A percentile compares a stretch with the other conserved stretches of the same genome.
Evolutionary conservation across 441 rosid genomes (phyloP).

Genomic region (Gossypium gossypioides): DNA sequence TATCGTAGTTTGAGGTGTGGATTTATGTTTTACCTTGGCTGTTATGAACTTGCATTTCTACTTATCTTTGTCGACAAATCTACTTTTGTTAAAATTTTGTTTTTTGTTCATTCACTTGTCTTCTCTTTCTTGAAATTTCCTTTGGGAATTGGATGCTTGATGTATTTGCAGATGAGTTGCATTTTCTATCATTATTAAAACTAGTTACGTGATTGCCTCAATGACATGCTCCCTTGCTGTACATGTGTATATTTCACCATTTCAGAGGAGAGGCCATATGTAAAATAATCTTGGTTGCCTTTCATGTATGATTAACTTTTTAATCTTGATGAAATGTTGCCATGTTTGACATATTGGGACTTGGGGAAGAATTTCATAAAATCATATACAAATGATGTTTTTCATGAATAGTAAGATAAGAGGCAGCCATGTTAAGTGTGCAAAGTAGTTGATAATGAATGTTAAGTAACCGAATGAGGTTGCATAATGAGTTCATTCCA

Average conservation of each 20-base stretch:
- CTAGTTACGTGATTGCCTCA: not conserved
- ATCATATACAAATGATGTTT: not conserved
- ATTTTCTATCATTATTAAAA: not conserved
- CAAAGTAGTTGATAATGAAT: not conserved
- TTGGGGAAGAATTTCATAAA: not conserved
- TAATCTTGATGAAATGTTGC: not conserved
- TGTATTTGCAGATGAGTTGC: conserved; percentile 3
- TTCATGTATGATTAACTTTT: not conserved
- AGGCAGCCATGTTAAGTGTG: not conserved
- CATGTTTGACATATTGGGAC: not conserved
- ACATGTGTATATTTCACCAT: not conserved
- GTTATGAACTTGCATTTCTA: conserved; percentile 21
- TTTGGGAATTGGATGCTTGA: conserved; percentile 7
- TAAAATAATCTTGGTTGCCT: not conserved
- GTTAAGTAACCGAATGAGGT: not conserved
- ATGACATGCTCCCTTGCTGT: not conserved
- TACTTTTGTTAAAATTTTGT: conserved; percentile 24
- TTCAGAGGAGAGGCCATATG: not conserved
- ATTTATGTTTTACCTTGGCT: conserved; percentile 15
- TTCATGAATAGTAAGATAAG: not conserved
- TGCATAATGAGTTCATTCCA: conserved; percentile 43
- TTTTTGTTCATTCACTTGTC: not conserved
- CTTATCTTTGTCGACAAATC: not conserved
- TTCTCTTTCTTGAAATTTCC: conserved; percentile 12
- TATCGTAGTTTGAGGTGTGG: conserved; percentile 19